Base-by-base conservation (phyloP, 768 basidiomycete species). In the Podaxis rugospora region DNA sequence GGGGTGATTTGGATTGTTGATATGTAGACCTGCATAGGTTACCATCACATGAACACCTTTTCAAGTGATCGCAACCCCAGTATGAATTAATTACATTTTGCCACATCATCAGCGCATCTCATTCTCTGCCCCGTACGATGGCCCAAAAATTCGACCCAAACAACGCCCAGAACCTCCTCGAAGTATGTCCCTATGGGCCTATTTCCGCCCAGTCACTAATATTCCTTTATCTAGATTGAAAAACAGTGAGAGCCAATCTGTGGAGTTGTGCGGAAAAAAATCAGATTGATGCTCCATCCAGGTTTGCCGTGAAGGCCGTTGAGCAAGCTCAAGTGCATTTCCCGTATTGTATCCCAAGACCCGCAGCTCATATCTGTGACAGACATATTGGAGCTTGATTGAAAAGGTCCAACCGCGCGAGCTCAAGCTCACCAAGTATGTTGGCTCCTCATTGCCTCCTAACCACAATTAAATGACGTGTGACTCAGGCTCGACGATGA, bases 381-480 rank as follows among this genome's bases (percentile, higher is more conserved):
- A 98, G 92, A 94, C 94, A 6, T 98, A 98, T 76, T 96, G 95
- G 90, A 95, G 93, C 70, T 80, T 99, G 47, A 76, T 98, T 55
- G 89, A 90, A 70, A 88, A 87, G 69, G 84, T 97, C 53, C 72
- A 79, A 16, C 95, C 95, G 49, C 80, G 79, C 59, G 83, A 85
- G 49, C 84, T 98, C 63, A 86, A 80, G 68, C 78, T 98, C 64
- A 94, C 95, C 63, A 89, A 88, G 93, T 95, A 63, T 66, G 81
- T 73, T 42, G 47, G 44, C 25, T 23, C 9, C 42, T 51, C 51
- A 44, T 51, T 23, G 16, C 0, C 28, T 32, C 42, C 44, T 35
- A 40, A 6, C 36, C 44, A 16, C 37, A 6, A 14, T 40, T 1
- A 18, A 52, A 10, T 25, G 25, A 53, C 54, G 27, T 55, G 23